phyloP scores from a whole-genome alignment of 208 protist genomes.

The Wallacemonas rigidus region DNA sequence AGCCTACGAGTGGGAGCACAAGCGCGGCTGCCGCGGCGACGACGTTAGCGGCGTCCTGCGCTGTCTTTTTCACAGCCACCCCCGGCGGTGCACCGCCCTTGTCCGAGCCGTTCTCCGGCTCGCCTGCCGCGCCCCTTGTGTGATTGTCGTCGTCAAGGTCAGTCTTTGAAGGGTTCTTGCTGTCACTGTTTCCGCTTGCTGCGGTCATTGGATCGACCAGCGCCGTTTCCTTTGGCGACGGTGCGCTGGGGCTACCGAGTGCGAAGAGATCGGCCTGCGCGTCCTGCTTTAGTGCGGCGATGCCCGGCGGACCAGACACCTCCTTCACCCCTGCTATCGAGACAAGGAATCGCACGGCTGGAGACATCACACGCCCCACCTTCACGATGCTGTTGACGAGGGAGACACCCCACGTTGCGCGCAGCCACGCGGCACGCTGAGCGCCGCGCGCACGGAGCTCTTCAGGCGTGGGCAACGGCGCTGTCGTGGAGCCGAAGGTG shows the following conservation, averaged over 20 bases:
- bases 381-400: constrained; percentile 49
- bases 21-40: constrained; percentile 33
- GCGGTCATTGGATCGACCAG: not conserved
- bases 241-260: constrained; percentile 25
- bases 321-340: constrained; percentile 42
- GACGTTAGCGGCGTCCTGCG: constrained; percentile 7
- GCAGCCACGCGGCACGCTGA: constrained; percentile 37
- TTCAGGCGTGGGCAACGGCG: not conserved
- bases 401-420: constrained; percentile 49
- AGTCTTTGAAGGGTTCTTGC: constrained; percentile 4
- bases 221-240: constrained; percentile 1
- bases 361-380: constrained; percentile 50
- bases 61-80: no score
- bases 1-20: constrained; percentile 37
- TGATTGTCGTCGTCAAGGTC: constrained; percentile 5
- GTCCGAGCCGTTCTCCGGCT: not conserved
- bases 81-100: no score
- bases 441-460: constrained; percentile 26
- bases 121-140: not conserved
- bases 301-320: constrained; percentile 38
- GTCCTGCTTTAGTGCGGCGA: constrained; percentile 55
- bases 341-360: constrained; percentile 56
- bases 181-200: not conserved
- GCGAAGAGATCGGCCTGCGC: constrained; percentile 51
- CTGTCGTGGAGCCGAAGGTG: not conserved